Percentiles rank a stretch among this genome's conserved stretches.
Evolutionary conservation across 192 early-diverging fungal genomes (phyloP).

Genomic region (Coemansia sp.): DNA sequence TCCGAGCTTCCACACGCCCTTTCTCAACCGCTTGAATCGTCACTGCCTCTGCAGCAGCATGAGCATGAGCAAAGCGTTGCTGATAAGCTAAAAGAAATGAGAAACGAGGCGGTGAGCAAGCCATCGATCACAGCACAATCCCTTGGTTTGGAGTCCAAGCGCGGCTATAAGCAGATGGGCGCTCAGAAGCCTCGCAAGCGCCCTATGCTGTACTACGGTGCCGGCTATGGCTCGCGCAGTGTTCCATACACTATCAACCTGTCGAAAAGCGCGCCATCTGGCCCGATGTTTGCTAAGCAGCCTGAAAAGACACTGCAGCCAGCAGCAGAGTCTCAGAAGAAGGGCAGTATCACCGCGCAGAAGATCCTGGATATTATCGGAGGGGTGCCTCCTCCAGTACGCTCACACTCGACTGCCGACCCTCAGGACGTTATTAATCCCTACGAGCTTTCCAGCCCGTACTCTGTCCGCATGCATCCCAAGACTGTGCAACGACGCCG

Average conservation of each 20-base stretch:
- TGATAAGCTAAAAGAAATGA: background rate
- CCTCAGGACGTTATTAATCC: conserved; percentile 27
- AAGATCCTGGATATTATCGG: conserved; percentile 50
- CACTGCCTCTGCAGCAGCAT: background rate
- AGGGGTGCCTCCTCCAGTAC: conserved; percentile 34
- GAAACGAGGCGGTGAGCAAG: background rate
- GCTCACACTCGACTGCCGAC: conserved; percentile 22
- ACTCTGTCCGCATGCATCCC: conserved; percentile 33
- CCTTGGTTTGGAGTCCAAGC: conserved; percentile 34
- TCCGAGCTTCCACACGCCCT: conserved; percentile 1
- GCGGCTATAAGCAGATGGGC: conserved; percentile 21
- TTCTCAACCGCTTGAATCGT: background rate
- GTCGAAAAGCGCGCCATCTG: conserved; percentile 11
- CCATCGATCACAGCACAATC: conserved; percentile 36
- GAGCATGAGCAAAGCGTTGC: background rate
- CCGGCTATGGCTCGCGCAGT: conserved; percentile 43
- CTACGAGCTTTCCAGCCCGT: conserved; percentile 45
- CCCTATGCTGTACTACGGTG: conserved; percentile 38
- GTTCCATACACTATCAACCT: conserved; percentile 29
- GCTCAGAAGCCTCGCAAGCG: conserved; percentile 8
- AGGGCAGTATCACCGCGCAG: conserved; percentile 46
- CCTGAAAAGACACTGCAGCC: background rate
- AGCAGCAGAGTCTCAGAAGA: conserved; percentile 3
- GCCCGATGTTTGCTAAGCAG: background rate
- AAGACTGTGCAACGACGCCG: conserved; percentile 32